Conservation (phyloP, 2,329 filamentous ascomycete species). For the Incumbomyces delicatus region DNA sequence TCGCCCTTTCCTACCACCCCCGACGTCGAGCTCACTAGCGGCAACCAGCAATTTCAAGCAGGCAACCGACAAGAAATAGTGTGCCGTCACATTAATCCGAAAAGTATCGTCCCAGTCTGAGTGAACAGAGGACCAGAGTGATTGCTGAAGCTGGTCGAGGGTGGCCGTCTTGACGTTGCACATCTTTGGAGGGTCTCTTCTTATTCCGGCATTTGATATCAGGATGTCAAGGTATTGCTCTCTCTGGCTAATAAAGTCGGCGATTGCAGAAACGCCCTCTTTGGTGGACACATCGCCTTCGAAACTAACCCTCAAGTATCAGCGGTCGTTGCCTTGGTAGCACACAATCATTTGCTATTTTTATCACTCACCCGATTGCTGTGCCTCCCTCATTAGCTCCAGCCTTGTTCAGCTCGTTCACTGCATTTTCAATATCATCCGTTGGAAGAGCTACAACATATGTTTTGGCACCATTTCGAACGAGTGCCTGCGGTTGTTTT, state of each 20-base stretch:
- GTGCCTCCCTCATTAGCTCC: conserved; percentile 29
- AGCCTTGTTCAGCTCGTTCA: conserved; percentile 31
- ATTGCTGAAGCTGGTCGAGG: conserved; percentile 34
- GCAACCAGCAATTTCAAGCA: conserved; percentile 36
- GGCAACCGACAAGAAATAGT: conserved; percentile 42
- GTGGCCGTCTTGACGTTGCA: conserved; percentile 38
- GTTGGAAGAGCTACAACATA: conserved; percentile 35
- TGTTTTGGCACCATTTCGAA: conserved; percentile 39
- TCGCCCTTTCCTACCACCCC: conserved; percentile 22
- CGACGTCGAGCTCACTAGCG: conserved; percentile 26
- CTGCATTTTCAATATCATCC: conserved; percentile 32
- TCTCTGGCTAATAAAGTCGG: conserved; percentile 23
- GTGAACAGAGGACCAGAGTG: conserved; percentile 38
- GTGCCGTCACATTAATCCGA: conserved; percentile 40
- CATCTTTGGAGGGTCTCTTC: conserved; percentile 34
- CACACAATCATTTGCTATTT: background rate
- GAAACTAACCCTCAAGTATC: conserved; percentile 13
- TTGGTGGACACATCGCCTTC: conserved; percentile 33
- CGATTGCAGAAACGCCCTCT: conserved; percentile 29
- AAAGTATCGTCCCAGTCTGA: conserved; percentile 40
- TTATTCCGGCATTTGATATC: conserved; percentile 41
- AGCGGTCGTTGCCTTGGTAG: background rate
- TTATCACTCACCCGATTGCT: conserved; percentile 28
- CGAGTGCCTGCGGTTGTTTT: conserved; percentile 28
- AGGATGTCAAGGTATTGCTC: conserved; percentile 39